Conservation (phyloP, 176 grass and related monocot species). For the Zea luxurians region DNA sequence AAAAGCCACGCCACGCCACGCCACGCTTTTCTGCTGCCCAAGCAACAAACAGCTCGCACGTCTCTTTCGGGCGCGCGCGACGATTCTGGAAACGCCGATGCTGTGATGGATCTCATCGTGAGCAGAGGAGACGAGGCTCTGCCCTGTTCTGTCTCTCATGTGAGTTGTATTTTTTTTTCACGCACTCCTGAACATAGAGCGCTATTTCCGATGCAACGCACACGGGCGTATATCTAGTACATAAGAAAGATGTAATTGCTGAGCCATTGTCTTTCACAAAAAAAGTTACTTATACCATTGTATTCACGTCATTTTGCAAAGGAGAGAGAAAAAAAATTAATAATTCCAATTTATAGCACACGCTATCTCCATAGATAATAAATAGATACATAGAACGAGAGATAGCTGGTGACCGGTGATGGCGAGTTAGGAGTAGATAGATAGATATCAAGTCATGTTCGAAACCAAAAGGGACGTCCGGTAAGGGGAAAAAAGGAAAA, state of each 20-base stretch:
- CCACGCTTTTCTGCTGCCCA: conserved; percentile 37
- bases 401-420: background rate
- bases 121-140: too few relatives aligned
- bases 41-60: conserved; percentile 26
- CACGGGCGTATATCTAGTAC: too few relatives aligned
- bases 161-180: too few relatives aligned
- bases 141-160: too few relatives aligned
- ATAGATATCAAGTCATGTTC: background rate
- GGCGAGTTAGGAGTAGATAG: background rate
- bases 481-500: background rate
- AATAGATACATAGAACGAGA: background rate
- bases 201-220: too few relatives aligned
- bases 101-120: background rate
- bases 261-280: too few relatives aligned
- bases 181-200: too few relatives aligned
- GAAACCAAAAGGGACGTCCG: background rate
- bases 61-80: background rate
- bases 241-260: too few relatives aligned
- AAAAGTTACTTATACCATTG: too few relatives aligned
- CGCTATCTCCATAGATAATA: too few relatives aligned
- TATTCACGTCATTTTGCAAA: too few relatives aligned
- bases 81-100: background rate
- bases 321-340: too few relatives aligned
- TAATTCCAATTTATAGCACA: background rate
- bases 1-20: conserved; percentile 31